Evolutionary conservation across 441 rosid genomes (phyloP).

Genomic region (Flueggea neowawraea): DNA sequence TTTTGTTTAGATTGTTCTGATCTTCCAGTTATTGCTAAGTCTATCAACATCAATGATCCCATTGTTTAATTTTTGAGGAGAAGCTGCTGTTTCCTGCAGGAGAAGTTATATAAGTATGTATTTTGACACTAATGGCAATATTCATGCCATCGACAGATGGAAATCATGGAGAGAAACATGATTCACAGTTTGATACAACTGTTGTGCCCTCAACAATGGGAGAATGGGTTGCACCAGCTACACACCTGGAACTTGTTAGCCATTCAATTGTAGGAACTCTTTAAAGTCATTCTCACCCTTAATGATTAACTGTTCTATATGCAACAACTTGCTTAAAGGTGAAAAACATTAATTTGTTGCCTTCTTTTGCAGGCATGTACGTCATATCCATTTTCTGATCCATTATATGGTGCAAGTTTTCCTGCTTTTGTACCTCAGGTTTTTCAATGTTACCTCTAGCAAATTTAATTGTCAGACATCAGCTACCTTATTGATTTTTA

Average conservation of each 20-base stretch:
- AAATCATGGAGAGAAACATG: slow-evolving; percentile 24
- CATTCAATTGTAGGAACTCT: slow-evolving; percentile 30
- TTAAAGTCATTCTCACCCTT: not conserved
- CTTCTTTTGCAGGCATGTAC: slow-evolving; percentile 21
- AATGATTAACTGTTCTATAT: not conserved
- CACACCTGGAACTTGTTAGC: slow-evolving; percentile 30
- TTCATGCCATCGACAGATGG: slow-evolving; percentile 25
- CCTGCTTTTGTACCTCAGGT: slow-evolving; percentile 34
- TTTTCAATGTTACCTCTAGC: slow-evolving; percentile 19
- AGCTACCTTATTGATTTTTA: not conserved
- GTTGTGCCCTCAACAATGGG: slow-evolving; percentile 19
- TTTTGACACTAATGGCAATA: slow-evolving; percentile 5
- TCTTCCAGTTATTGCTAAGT: too few relatives aligned
- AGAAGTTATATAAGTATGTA: not conserved
- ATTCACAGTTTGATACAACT: slow-evolving; percentile 16
- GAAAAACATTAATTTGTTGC: not conserved
- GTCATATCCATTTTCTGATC: slow-evolving; percentile 23
- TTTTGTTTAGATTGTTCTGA: too few relatives aligned
- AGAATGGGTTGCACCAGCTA: slow-evolving; percentile 20
- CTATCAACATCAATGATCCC: not conserved
- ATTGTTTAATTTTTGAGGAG: not conserved
- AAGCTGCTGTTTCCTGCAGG: not conserved
- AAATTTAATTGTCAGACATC: not conserved
- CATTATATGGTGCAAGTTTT: slow-evolving; percentile 18
- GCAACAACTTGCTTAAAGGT: not conserved